Evolutionary conservation across 192 early-diverging fungal genomes (phyloP), one percentile per base, ranked within the genome.

Genomic region (Gaertneriomyces sp.): DNA sequence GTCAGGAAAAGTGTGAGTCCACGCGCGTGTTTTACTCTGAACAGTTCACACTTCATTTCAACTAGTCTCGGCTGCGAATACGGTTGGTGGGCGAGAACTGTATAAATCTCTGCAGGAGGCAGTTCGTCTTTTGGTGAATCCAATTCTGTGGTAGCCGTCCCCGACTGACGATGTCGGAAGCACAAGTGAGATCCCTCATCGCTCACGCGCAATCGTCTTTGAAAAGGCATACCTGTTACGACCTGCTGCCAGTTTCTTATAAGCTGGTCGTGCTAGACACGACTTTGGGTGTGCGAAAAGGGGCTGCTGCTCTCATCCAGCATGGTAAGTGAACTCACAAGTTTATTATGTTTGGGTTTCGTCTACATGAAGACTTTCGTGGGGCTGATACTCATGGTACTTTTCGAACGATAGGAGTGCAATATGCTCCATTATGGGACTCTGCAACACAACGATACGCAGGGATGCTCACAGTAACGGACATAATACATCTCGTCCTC

Each of bases 381-480:
- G 7, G 11, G 39, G 7, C 17, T 47, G 10, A 40, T 20, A 17
- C n/a, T 45, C 25, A 57, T 38, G 14, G 5, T 25, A 60, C 75
- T 33, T 10, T 63, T 53, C 49, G 38, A 53, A 60, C 71, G 25
- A 33, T 33, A 93, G 91, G 90, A 10, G 86, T 97, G 63, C 93
- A 95, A 52, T 94, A 92, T 7, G 94, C 94, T 20, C 93, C 94
- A 49, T 78, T 98, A 50, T 98, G 92, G 89, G 89, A 93, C 63
- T 89, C 91, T 4, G 66, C 72, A 3, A 78, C 79, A 6, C 88
- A 91, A 54, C 82, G 82, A 72, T 97, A 93, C 70, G 88, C 89
- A 1, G 96, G 96, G 52, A 95, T 98, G 93, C 79, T 98, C 73
- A n/a, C 63, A 76, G 94, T 95, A 7, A 91, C 93, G 1, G 96